A percentile compares a stretch with the other conserved stretches of the same genome.
phyloP scores from a whole-genome alignment of 129 eudicot species.

The Centella asiatica region DNA sequence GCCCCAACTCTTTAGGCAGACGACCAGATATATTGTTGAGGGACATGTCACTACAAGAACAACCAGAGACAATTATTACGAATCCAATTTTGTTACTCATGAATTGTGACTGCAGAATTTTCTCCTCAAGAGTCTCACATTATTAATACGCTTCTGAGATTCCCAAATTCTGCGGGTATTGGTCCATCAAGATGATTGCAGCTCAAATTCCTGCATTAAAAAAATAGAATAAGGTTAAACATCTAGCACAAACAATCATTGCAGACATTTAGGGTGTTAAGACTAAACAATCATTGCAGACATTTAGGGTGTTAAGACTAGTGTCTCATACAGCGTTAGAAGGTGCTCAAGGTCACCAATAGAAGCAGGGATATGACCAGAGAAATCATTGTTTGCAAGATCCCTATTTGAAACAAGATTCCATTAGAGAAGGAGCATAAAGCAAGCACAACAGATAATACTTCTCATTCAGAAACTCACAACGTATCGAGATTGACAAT shows the following conservation, averaged over 20 bases:
- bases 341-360: constrained; percentile 92
- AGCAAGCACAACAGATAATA: background rate
- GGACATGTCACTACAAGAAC: constrained; percentile 61
- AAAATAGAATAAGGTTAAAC: background rate
- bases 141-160: constrained; percentile 61
- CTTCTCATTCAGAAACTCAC: constrained; percentile 29
- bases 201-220: constrained; percentile 55
- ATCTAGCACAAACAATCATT: background rate
- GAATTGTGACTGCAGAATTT: too few relatives aligned
- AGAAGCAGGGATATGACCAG: constrained; percentile 66
- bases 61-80: too few relatives aligned
- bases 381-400: constrained; percentile 70
- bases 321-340: constrained; percentile 54
- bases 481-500: constrained; percentile 75
- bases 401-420: constrained; percentile 33
- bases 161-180: constrained; percentile 76
- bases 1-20: constrained; percentile 75
- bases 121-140: constrained; percentile 38
- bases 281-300: background rate
- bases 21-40: constrained; percentile 45
- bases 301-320: too few relatives aligned
- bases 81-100: too few relatives aligned
- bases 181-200: constrained; percentile 62
- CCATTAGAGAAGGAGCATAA: background rate
- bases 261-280: too few relatives aligned